phyloP scores from a whole-genome alignment of 1,284 basidiomycete species.

The Ganoderma resinaceum region DNA sequence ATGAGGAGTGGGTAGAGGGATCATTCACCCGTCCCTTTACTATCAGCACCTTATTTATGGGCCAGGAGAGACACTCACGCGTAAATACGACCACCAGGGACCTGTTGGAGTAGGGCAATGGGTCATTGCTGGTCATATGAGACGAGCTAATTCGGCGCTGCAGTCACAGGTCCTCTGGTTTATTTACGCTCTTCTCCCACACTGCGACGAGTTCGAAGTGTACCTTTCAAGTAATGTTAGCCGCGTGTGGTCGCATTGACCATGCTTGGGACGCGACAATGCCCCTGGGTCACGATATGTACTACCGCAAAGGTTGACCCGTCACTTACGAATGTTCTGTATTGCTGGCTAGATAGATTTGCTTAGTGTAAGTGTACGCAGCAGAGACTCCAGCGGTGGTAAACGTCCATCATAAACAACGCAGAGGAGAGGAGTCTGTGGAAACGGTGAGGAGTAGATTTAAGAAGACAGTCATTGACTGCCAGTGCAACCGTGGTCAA shows the following conservation, averaged over 20 bases:
- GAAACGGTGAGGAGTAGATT: too few species aligned
- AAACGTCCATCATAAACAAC: neutral
- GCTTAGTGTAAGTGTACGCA: neutral
- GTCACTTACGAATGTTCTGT: neutral
- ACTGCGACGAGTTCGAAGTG: neutral
- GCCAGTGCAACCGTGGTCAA: too few species aligned
- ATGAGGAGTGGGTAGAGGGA: slow-evolving; percentile 1
- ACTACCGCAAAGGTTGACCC: neutral
- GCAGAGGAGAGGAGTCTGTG: neutral
- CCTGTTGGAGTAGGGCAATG: neutral
- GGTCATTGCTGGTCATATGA: slow-evolving; percentile 11
- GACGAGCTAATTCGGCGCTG: neutral
- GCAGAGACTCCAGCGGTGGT: neutral
- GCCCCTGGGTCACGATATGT: neutral
- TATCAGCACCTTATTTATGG: neutral
- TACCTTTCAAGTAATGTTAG: neutral
- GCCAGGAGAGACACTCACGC: neutral
- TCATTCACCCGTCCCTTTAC: neutral
- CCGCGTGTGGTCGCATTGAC: neutral
- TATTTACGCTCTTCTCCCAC: slow-evolving; percentile 3
- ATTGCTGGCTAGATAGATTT: neutral
- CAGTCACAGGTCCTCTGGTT: neutral
- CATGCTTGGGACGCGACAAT: neutral
- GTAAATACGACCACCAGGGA: slow-evolving; percentile 13
- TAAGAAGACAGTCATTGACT: too few species aligned